Conservation (phyloP, 164 flowering plant genomes). For the Magnolia officinalis region DNA sequence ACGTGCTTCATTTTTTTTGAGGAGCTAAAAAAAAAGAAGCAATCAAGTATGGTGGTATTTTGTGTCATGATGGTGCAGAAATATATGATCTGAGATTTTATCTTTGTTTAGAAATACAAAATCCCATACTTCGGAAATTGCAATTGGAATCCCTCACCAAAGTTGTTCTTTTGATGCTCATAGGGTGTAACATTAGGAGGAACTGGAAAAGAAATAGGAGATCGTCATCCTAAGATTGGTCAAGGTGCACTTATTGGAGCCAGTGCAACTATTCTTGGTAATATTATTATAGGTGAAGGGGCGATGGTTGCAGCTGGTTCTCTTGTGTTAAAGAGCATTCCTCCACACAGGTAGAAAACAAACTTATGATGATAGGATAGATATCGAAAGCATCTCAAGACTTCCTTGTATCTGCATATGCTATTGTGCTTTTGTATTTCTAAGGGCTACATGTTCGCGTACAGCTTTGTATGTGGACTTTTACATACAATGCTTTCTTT, state of each 20-base stretch:
- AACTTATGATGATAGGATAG: neutral
- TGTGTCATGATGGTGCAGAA: neutral
- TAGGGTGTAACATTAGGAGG: slow-evolving; percentile 70
- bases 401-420: no score
- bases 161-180: neutral
- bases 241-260: slow-evolving; percentile 17
- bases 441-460: no score
- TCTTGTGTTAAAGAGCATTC: slow-evolving; percentile 66
- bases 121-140: neutral
- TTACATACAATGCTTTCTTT: neutral
- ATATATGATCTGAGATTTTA: neutral
- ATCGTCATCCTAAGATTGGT: slow-evolving; percentile 20
- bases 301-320: slow-evolving; percentile 91
- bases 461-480: neutral
- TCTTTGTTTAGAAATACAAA: neutral
- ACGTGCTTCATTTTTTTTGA: neutral
- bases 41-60: neutral
- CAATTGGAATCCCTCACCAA: neutral
- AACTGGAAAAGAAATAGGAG: slow-evolving; percentile 49
- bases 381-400: no score
- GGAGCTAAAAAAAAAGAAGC: neutral
- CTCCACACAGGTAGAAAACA: slow-evolving; percentile 58
- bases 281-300: slow-evolving; percentile 73
- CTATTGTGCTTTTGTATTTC: no score
- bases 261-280: slow-evolving; percentile 71